Conservation (phyloP, 2,329 filamentous ascomycete species). For the Sarocladium brachiariae region DNA sequence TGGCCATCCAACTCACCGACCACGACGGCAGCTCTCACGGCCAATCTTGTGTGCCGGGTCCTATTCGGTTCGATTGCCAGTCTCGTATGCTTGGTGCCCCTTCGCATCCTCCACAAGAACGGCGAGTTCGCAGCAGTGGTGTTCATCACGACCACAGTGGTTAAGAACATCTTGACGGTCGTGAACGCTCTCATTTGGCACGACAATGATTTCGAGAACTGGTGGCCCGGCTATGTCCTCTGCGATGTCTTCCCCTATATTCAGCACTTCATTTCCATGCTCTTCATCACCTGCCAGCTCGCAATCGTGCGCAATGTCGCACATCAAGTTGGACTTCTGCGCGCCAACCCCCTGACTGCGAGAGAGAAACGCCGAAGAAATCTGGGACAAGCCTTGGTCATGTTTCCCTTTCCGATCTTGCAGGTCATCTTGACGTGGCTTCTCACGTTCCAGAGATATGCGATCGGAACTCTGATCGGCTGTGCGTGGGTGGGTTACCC, state of each 20-base stretch:
- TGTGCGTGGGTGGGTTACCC: slow-evolving; percentile 37
- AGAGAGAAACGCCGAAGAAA: slow-evolving; percentile 36
- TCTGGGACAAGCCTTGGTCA: slow-evolving; percentile 43
- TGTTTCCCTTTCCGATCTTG: slow-evolving; percentile 46
- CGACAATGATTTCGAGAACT: slow-evolving; percentile 39
- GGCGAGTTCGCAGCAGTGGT: slow-evolving; percentile 47
- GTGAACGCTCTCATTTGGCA: slow-evolving; percentile 48
- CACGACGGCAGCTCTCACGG: slow-evolving; percentile 24
- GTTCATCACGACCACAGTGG: slow-evolving; percentile 38
- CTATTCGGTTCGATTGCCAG: slow-evolving; percentile 38
- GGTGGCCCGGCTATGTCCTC: slow-evolving; percentile 46
- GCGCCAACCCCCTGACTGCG: slow-evolving; percentile 31
- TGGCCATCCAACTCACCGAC: slow-evolving; percentile 17
- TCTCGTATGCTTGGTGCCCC: slow-evolving; percentile 41
- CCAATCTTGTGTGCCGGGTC: slow-evolving; percentile 44
- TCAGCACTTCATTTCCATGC: slow-evolving; percentile 37
- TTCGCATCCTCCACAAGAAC: slow-evolving; percentile 42
- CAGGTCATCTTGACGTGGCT: slow-evolving; percentile 43
- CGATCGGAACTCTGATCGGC: slow-evolving; percentile 41
- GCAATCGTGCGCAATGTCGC: slow-evolving; percentile 49
- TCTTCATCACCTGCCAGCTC: slow-evolving; percentile 45
- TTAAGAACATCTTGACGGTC: slow-evolving; percentile 41
- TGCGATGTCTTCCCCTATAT: slow-evolving; percentile 47
- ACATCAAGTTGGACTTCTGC: slow-evolving; percentile 38
- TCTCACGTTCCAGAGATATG: slow-evolving; percentile 40